Evolutionary conservation across 352 stramenopile species (phyloP).

Genomic region (Globisporangium nagaii): DNA sequence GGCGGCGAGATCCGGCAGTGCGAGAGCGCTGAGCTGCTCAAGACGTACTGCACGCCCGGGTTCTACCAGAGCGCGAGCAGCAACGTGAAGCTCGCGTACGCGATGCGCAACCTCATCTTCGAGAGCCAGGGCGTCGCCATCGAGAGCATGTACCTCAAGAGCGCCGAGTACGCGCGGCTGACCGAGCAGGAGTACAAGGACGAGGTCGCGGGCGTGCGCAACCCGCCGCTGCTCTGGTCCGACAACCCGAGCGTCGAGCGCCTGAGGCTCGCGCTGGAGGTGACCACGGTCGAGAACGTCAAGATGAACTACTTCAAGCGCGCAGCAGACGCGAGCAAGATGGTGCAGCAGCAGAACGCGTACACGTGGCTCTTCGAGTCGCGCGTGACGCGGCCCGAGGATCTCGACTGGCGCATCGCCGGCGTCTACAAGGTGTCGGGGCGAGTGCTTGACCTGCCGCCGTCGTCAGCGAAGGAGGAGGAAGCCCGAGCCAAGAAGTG

Average conservation of each 20-base stretch:
- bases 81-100: constrained; percentile 3
- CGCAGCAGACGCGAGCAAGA: neutral
- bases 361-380: constrained; percentile 38
- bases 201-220: neutral
- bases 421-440: constrained; percentile 1
- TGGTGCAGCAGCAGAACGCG: constrained; percentile 7
- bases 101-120: constrained; percentile 4
- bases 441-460: neutral
- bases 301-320: constrained; percentile 4
- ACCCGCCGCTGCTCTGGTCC: neutral
- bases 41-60: constrained; percentile 1
- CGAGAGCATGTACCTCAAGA: neutral
- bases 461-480: too few relatives aligned
- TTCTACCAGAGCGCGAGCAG: neutral
- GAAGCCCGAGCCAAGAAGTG: neutral
- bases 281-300: constrained; percentile 6
- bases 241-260: constrained; percentile 1
- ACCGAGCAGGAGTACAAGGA: constrained; percentile 1
- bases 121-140: neutral
- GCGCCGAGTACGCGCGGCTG: constrained; percentile 2
- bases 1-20: neutral
- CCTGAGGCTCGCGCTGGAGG: neutral
- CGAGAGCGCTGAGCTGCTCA: neutral
- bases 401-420: constrained; percentile 47
- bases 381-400: constrained; percentile 36